These are phyloP conservation scores for Lentithecium fluviatile DNA, from an alignment of 495 filamentous ascomycete species.

Conservation along the genomic window DNA sequence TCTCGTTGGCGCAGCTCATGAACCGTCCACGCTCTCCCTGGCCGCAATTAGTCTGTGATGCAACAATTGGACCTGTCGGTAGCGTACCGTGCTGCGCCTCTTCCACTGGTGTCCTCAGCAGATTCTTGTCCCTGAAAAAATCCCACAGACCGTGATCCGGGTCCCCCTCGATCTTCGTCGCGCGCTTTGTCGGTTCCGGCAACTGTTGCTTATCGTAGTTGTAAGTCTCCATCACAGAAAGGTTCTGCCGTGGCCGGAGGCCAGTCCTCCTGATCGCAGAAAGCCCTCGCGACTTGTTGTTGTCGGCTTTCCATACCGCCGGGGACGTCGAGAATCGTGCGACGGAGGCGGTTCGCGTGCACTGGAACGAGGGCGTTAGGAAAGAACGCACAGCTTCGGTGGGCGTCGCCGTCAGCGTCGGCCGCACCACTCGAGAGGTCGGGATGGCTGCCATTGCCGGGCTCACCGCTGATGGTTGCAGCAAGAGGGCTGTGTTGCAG, in stretches of 20 bases:
- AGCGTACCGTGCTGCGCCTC: conserved; percentile 61
- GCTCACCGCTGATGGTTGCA: not conserved
- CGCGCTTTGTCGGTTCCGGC: conserved; percentile 63
- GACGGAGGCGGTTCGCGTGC: not conserved
- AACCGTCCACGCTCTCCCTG: conserved; percentile 79
- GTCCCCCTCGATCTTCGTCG: conserved; percentile 56
- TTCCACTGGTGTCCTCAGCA: conserved; percentile 66
- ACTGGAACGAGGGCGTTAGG: conserved; percentile 22
- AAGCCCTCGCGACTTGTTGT: conserved; percentile 71
- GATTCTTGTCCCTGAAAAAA: conserved; percentile 73
- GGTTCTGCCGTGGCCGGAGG: conserved; percentile 59
- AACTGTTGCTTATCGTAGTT: conserved; percentile 50
- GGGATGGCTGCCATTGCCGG: conserved; percentile 25
- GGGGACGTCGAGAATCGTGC: conserved; percentile 43
- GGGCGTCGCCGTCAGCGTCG: not conserved
- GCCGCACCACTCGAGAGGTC: conserved; percentile 6
- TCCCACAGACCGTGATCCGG: conserved; percentile 87
- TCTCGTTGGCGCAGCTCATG: conserved; percentile 83
- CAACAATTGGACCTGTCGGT: not conserved
- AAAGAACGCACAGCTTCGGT: conserved; percentile 24
- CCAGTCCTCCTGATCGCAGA: conserved; percentile 73
- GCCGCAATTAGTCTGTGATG: conserved; percentile 5
- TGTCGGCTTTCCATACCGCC: conserved; percentile 48
- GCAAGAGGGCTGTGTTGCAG: conserved; percentile 9
- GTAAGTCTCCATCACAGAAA: conserved; percentile 63